Evolutionary conservation across 805 yeast species (phyloP).

Genomic region (Lipomyces yamanashiensis): DNA sequence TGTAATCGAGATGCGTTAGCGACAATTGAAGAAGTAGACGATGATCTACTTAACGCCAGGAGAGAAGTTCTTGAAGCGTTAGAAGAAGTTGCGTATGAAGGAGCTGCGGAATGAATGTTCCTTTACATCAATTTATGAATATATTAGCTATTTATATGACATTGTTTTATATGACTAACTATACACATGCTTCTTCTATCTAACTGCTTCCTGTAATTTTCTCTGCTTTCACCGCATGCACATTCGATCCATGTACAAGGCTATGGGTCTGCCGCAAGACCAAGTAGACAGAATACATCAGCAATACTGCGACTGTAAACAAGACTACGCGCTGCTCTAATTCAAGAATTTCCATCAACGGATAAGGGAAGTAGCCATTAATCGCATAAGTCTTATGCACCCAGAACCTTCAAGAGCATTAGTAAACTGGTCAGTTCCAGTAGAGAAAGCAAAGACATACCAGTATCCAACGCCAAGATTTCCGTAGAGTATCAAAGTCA

Average conservation of each 20-base stretch:
- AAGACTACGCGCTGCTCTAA: slow-evolving; percentile 18
- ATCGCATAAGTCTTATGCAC: slow-evolving; percentile 23
- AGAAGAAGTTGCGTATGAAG: neutral
- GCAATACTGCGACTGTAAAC: slow-evolving; percentile 17
- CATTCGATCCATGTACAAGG: neutral
- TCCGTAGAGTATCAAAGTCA: slow-evolving; percentile 6
- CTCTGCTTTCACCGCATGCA: too few relatives aligned
- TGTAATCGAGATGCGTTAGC: neutral
- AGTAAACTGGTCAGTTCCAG: neutral
- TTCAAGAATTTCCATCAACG: slow-evolving; percentile 18
- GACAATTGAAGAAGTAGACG: neutral
- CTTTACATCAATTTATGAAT: too few relatives aligned
- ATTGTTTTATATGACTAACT: too few relatives aligned
- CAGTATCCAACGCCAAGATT: slow-evolving; percentile 27
- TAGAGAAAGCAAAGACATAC: slow-evolving; percentile 4
- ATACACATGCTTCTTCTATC: neutral
- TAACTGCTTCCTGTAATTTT: neutral
- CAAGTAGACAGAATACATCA: slow-evolving; percentile 9
- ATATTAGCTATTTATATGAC: too few relatives aligned
- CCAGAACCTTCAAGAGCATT: slow-evolving; percentile 25
- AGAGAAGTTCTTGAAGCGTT: slow-evolving; percentile 10
- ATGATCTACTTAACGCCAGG: neutral
- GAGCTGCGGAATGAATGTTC: too few relatives aligned
- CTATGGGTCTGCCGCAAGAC: slow-evolving; percentile 13
- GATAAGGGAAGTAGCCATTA: slow-evolving; percentile 29